These are phyloP conservation scores for Durio zibethinus DNA, from an alignment of 345 rosid species.

Conservation along the genomic window DNA sequence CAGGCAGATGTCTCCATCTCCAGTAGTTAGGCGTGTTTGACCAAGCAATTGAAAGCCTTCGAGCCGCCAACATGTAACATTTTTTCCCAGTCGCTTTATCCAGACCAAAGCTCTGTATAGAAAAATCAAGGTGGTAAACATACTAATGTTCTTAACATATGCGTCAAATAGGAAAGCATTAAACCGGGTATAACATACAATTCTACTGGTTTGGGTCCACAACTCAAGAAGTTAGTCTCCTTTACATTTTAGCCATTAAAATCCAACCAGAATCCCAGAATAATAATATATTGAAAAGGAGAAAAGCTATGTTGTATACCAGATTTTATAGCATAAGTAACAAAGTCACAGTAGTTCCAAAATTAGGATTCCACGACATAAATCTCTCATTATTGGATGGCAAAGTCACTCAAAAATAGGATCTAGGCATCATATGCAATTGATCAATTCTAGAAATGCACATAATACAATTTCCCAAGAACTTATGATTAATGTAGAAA, in stretches of 20 bases:
- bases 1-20: constrained; percentile 21
- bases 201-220: not conserved
- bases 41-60: constrained; percentile 30
- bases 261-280: not conserved
- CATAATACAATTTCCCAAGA: not conserved
- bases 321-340: too few relatives aligned
- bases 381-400: not conserved
- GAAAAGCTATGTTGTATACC: not conserved
- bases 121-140: not conserved
- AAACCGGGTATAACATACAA: not conserved
- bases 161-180: not conserved
- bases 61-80: constrained; percentile 33
- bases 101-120: constrained; percentile 34
- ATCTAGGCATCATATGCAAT: not conserved
- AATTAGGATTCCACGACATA: not conserved
- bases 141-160: not conserved
- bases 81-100: constrained; percentile 38
- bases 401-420: not conserved
- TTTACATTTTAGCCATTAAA: not conserved
- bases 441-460: not conserved
- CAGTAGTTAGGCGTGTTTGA: constrained; percentile 26
- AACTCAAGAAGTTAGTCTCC: not conserved
- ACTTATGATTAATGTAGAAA: not conserved
- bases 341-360: not conserved
- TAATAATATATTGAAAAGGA: not conserved